These are phyloP conservation scores for Manihot esculenta DNA, from an alignment of 441 rosid species.

Conservation along the genomic window DNA sequence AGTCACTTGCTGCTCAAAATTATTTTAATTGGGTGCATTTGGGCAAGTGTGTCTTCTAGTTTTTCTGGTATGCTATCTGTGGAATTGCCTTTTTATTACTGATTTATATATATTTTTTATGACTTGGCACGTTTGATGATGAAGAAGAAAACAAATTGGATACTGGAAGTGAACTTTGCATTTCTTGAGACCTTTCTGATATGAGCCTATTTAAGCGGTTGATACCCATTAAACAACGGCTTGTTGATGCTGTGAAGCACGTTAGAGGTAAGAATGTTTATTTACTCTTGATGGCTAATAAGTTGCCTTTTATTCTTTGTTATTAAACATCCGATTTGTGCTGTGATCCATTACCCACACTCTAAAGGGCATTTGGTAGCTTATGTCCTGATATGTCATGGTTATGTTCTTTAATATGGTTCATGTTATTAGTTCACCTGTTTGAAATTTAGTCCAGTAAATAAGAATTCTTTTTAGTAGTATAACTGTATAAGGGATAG, in stretches of 20 bases:
- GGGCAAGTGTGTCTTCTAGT: neutral
- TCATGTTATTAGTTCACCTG: neutral
- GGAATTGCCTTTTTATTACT: neutral
- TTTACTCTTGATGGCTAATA: neutral
- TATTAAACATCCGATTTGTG: neutral
- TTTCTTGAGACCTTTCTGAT: constrained; percentile 2
- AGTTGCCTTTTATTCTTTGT: neutral
- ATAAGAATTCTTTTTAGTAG: neutral
- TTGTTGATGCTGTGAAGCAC: constrained; percentile 28
- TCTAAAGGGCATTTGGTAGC: neutral
- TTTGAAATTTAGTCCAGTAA: neutral
- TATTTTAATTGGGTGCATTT: neutral
- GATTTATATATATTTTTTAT: neutral
- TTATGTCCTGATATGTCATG: neutral
- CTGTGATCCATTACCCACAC: neutral
- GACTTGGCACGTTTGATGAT: neutral
- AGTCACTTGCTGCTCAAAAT: neutral
- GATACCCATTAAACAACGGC: constrained; percentile 29
- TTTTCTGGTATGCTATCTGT: neutral
- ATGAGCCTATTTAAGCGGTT: constrained; percentile 47
- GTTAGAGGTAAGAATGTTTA: constrained; percentile 33
- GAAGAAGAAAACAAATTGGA: neutral
- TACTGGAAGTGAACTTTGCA: neutral
- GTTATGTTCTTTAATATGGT: neutral
- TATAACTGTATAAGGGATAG: neutral